Evolutionary conservation across 2,329 filamentous ascomycete genomes (phyloP), one percentile per base, ranked within the genome.

Genomic region (Fusarium sp.): DNA sequence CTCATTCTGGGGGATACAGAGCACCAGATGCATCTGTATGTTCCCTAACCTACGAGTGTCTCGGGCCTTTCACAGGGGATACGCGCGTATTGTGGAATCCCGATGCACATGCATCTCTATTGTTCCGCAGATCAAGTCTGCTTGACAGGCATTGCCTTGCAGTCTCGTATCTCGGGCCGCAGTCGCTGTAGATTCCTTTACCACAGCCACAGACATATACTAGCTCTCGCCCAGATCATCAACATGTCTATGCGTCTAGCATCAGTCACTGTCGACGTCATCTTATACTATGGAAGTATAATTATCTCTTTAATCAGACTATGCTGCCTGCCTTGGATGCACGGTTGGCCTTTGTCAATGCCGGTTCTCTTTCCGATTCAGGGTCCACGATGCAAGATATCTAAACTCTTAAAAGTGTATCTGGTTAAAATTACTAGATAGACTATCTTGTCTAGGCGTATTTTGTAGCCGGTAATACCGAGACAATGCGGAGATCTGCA

Each of bases 91-190:
- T 38, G 42, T 32, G 36, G 12, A 55, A 42, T 28, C 7, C 38
- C 31, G 36, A 48, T 22, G 39, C 39, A 15, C 15, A 19, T 19
- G 26, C 13, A 32, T 40, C 34, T 58, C 34, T 7, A 40, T 40
- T 22, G 12, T 28, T 35, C n/a, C 22, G 24, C 19, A 29, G 31
- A 43, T 47, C 42, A 26, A 15, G 24, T 32, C 6, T 15, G 7
- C 39, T 51, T 26, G 26, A 7, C 32, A 34, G 34, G 38, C 12
- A 15, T 38, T 24, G 43, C 48, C 42, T 15, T 11, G 24, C 39
- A 19, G 26, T 25, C 46, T 60, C 52, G 40, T 49, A 52, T 59
- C 35, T 42, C 44, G 36, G 52, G 48, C 58, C 24, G 15, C 49
- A 42, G 39, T 55, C 26, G 28, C 36, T 54, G 19, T 38, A 46